Percentiles rank a stretch among this genome's conserved stretches.
These are phyloP conservation scores for Ogataea neopini DNA, from an alignment of 805 yeast species.

Conservation along the genomic window DNA sequence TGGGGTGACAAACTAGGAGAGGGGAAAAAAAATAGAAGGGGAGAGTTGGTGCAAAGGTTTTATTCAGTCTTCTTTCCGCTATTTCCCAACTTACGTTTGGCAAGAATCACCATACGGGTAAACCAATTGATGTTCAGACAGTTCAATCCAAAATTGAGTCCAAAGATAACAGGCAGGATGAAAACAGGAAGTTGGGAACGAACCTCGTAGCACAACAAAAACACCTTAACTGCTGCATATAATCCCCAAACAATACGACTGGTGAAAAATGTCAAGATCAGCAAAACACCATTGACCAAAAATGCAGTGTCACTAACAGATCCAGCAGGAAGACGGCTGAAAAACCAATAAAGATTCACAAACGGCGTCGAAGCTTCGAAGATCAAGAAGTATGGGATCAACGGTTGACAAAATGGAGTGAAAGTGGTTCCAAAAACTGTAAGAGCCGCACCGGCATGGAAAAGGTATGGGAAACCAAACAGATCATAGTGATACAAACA, in stretches of 20 bases:
- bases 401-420: slow-evolving; percentile 75
- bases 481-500: slow-evolving; percentile 52
- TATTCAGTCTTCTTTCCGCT: slow-evolving; percentile 4
- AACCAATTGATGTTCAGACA: slow-evolving; percentile 83
- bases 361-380: slow-evolving; percentile 94
- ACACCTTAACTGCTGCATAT: slow-evolving; percentile 62
- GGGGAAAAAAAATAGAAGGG: neutral
- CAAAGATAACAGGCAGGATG: slow-evolving; percentile 51
- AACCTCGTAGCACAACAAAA: slow-evolving; percentile 44
- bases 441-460: slow-evolving; percentile 83
- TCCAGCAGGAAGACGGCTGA: slow-evolving; percentile 71
- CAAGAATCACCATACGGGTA: slow-evolving; percentile 76
- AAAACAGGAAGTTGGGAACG: slow-evolving; percentile 44
- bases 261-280: slow-evolving; percentile 69
- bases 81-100: slow-evolving; percentile 49
- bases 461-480: slow-evolving; percentile 79
- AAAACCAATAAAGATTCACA: slow-evolving; percentile 92
- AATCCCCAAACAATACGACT: slow-evolving; percentile 89
- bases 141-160: slow-evolving; percentile 63
- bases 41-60: neutral
- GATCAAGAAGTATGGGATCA: slow-evolving; percentile 77
- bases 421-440: slow-evolving; percentile 66
- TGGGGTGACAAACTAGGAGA: neutral
- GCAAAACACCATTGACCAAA: slow-evolving; percentile 67
- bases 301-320: slow-evolving; percentile 55